Base-by-base conservation (phyloP, 2,329 filamentous ascomycete genomes). In the Thielaviopsis euricoi region DNA sequence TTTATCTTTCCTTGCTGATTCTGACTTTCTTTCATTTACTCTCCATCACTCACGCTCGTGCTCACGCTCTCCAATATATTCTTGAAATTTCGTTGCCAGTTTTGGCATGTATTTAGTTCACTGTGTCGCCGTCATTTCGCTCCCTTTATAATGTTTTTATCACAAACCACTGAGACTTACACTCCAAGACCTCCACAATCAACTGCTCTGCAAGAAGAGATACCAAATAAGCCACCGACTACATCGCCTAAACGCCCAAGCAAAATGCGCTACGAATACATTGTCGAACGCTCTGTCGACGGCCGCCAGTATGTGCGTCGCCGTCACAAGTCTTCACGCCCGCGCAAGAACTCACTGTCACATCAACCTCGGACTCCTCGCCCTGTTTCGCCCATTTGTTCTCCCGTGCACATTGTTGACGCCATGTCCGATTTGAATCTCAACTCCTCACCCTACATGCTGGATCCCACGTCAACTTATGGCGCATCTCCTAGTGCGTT, bases 211-310 rank as follows among this genome's bases (percentile, higher is more conserved):
- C 40, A 43, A 17, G 10, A 43, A 15, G 37, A 43, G n/a, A 43
- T n/a, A 15, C 37, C n/a, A 12, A n/a, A 43, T 3, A 15, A 43
- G 10, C 37, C 37, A 3, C 37, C 37, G 37, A 12, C 13, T 15
- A 15, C 37, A 15, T 2, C 17, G 37, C 15, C 37, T n/a, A 15
- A 2, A 2, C 10, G 7, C 17, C 37, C 13, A 1, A 15, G 4
- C 23, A 49, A 2, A 49, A 57, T 57, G 55, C 48, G 37, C n/a
- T 57, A 25, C 25, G 40, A 57, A 29, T 56, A 56, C 23, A 37
- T 49, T 17, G 29, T 56, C 7, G 53, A 56, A 23, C 51, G 29
- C 19, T 25, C 57, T 15, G 21, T 25, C 25, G 53, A 48, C 22
- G 37, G 48, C 33, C 51, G 55, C 53, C 53, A 52, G 9, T 43